Evolutionary conservation across 306 rosid genomes (phyloP).

Genomic region (Crotalaria pallida): DNA sequence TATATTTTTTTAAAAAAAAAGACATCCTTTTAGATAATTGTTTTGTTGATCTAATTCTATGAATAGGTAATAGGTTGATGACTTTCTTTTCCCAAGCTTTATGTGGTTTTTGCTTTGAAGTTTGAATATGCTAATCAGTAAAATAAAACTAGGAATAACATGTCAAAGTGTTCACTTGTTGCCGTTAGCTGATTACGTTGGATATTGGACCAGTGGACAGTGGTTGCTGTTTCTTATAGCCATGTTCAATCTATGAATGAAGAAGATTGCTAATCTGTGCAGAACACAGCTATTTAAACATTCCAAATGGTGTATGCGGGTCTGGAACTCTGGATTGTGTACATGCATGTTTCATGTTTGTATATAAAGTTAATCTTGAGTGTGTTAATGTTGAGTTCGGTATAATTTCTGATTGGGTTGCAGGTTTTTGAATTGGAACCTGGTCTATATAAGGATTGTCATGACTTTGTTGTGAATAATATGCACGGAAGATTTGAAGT

Average conservation of each 20-base stretch:
- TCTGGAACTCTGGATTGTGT: neutral
- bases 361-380: neutral
- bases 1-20: neutral
- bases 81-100: neutral
- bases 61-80: neutral
- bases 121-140: neutral
- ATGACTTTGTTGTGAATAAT: constrained; percentile 52
- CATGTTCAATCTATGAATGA: neutral
- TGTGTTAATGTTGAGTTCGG: neutral
- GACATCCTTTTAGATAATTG: neutral
- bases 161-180: neutral
- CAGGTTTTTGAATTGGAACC: constrained; percentile 81
- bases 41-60: neutral
- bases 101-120: neutral
- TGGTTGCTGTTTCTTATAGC: neutral
- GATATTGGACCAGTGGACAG: neutral
- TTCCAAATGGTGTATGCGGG: neutral
- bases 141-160: constrained; percentile 1
- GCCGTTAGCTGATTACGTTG: neutral
- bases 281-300: neutral
- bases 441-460: constrained; percentile 71
- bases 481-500: constrained; percentile 83
- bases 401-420: constrained; percentile 11
- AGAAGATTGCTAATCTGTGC: neutral
- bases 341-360: neutral